Evolutionary conservation across 2,329 filamentous ascomycete species (phyloP).

Genomic region (Boeremia lycopersici): DNA sequence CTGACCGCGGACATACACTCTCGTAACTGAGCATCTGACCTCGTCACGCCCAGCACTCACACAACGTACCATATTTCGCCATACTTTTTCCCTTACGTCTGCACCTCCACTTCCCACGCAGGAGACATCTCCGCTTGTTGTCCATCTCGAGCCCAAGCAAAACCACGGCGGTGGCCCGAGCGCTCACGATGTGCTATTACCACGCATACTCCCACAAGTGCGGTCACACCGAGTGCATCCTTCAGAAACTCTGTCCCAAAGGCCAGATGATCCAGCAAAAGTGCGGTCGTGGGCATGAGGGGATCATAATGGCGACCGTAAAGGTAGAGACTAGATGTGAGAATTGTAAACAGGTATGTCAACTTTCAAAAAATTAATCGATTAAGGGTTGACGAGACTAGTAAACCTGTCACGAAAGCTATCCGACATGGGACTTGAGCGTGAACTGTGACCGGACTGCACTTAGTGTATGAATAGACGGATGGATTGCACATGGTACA

Average conservation of each 20-base stretch:
- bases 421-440: not conserved
- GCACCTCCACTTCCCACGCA: not conserved
- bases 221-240: slow-evolving; percentile 51
- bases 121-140: not conserved
- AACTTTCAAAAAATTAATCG: not conserved
- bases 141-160: not conserved
- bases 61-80: not conserved
- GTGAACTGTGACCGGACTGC: not conserved
- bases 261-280: slow-evolving; percentile 42
- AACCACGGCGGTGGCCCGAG: not conserved
- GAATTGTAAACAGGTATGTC: slow-evolving; percentile 32
- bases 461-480: too few relatives aligned
- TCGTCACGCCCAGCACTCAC: not conserved
- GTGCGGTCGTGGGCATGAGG: slow-evolving; percentile 38
- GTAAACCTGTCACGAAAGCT: not conserved
- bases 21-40: not conserved
- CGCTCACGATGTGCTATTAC: slow-evolving; percentile 53
- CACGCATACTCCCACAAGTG: slow-evolving; percentile 55
- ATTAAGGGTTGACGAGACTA: not conserved
- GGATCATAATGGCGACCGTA: slow-evolving; percentile 38
- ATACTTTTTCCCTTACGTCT: not conserved
- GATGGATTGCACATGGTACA: too few relatives aligned
- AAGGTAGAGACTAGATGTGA: slow-evolving; percentile 38
- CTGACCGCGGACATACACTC: not conserved
- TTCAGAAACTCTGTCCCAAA: slow-evolving; percentile 37